Percentiles rank a stretch among this genome's conserved stretches.
Conservation (phyloP, 75 land plant species). For the Larix kaempferi region DNA sequence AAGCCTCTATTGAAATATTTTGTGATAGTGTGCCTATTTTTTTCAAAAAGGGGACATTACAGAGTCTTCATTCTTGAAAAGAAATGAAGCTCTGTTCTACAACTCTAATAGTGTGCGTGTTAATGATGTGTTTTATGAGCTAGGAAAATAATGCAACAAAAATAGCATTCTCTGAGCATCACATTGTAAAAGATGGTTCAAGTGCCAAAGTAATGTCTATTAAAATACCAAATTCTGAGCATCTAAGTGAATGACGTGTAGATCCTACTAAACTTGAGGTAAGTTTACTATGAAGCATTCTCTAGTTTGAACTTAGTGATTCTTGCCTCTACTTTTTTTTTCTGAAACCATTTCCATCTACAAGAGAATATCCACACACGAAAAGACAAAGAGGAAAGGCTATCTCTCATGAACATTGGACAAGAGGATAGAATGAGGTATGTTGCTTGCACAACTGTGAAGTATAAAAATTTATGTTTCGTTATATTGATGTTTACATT, state of each 20-base stretch:
- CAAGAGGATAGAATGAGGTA: constrained; percentile 76
- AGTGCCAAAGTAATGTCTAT: constrained; percentile 26
- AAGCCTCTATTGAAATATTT: too few relatives aligned
- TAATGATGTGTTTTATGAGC: constrained; percentile 5
- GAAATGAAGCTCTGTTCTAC: background rate
- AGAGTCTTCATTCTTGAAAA: background rate
- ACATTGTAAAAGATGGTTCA: constrained; percentile 41
- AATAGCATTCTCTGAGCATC: constrained; percentile 62
- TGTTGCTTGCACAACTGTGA: constrained; percentile 65
- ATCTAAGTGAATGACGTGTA: constrained; percentile 62
- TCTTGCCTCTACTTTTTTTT: background rate
- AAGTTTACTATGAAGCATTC: constrained; percentile 6
- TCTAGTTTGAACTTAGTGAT: background rate
- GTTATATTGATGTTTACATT: background rate
- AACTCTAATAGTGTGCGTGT: background rate
- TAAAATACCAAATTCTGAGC: constrained; percentile 60
- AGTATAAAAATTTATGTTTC: constrained; percentile 71
- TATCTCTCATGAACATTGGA: constrained; percentile 67
- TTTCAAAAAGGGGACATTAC: too few relatives aligned
- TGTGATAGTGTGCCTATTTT: too few relatives aligned
- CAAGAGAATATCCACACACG: constrained; percentile 66
- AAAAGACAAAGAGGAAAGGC: constrained; percentile 70
- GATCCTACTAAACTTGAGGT: constrained; percentile 84
- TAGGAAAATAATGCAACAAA: constrained; percentile 82
- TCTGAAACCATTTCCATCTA: background rate